phyloP scores from a whole-genome alignment of 73 alveolate species.

The Tetrahymena thermophila region DNA sequence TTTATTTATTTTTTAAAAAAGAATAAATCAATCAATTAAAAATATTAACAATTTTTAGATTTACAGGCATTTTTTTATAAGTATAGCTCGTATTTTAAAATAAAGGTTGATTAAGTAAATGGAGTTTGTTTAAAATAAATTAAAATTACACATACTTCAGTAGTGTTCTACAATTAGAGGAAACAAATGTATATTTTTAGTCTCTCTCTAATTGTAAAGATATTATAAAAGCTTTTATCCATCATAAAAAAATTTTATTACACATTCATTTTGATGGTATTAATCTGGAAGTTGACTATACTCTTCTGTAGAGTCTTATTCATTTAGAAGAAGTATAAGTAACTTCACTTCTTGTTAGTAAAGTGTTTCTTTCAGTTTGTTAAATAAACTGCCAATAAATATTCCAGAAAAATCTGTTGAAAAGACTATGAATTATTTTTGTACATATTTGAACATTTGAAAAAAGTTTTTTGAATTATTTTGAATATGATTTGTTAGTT shows the following conservation, averaged over 20 bases:
- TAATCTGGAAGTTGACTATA: not conserved
- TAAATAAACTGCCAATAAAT: not conserved
- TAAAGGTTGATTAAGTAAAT: not conserved
- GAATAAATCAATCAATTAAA: no score
- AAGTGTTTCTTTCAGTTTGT: not conserved
- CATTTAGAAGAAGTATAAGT: not conserved
- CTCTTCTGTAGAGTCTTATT: not conserved
- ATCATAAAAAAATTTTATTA: not conserved
- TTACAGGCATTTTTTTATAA: no score
- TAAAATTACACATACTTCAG: not conserved
- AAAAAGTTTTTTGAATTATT: not conserved
- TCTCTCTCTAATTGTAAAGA: not conserved
- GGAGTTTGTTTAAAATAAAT: not conserved
- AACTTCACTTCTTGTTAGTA: not conserved
- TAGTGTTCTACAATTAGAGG: not conserved
- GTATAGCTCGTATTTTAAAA: no score
- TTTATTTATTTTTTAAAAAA: no score
- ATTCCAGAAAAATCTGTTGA: not conserved
- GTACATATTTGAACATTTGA: not conserved
- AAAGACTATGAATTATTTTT: not conserved
- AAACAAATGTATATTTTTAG: not conserved
- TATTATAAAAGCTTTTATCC: not conserved
- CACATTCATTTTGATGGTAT: not conserved
- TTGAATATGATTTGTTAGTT: not conserved
- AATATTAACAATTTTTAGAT: no score